Evolutionary conservation across 148 eudicot species (phyloP), one percentile per base, ranked within the genome.

Genomic region (Vaccinium darrowii): DNA sequence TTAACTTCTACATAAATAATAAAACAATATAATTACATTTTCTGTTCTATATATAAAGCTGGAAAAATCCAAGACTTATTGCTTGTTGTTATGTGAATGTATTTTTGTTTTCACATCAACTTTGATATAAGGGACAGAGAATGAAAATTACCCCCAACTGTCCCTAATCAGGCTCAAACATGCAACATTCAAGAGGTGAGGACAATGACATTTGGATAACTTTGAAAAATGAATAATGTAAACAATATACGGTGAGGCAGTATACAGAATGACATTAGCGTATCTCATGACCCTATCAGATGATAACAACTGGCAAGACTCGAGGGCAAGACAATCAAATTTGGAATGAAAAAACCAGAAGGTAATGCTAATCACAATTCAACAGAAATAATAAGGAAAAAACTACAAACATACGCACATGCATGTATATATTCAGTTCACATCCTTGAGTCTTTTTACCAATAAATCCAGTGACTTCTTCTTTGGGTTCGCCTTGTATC

Each of bases 391-490:
- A 63, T 65, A 82, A 76, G 69, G 80, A 78, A 88, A 83, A 78
- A 76, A 89, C 73, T 86, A 27, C 49, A 23, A 36, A 78, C 36
- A 51, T 89, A 86, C 91, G 84, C 89, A 86, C 92, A 91, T 87
- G 58, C 76, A 81, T 67, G 80, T 65, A 84, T 50, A 72, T 69
- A 60, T 88, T 91, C 86, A 97, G 90, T 94, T 97, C 65, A 92
- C 98, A 86, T 97, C 99, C 90, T 91, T 95, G 84, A 97, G 98
- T 83, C 98, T 89, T 85, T 90, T 97, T 11, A 97, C 95, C 91
- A 97, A 91, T 21, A 93, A 83, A 86, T 97, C 99, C 82, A 97
- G 88, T 50, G 99, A 95, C 83, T 97, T 97, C 91, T 90, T 94
- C 88, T 95, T 97, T 0, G 98, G 97, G 83, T 97, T 97, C 78